These are phyloP conservation scores for Lagenidium giganteum DNA, from an alignment of 352 stramenopile species.

Conservation along the genomic window DNA sequence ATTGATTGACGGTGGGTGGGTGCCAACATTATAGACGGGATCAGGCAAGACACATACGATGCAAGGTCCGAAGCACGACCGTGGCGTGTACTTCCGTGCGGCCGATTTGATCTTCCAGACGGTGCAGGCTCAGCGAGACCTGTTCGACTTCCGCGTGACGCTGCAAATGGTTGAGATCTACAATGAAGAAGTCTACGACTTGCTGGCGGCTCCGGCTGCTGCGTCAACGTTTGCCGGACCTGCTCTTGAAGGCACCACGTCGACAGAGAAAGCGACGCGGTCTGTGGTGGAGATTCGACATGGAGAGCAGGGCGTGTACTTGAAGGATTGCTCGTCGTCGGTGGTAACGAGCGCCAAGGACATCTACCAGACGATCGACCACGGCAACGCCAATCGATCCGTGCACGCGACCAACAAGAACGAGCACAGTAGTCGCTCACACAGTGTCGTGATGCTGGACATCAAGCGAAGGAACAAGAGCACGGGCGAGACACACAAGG, in stretches of 20 bases:
- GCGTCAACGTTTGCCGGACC: background rate
- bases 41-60: conserved; percentile 35
- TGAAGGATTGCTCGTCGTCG: conserved; percentile 57
- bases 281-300: conserved; percentile 64
- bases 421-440: conserved; percentile 47
- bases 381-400: conserved; percentile 24
- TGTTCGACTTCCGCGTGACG: conserved; percentile 41
- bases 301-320: conserved; percentile 56
- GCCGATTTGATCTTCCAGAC: conserved; percentile 36
- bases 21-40: conserved; percentile 20
- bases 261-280: too few species aligned
- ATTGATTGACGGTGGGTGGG: background rate
- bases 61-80: conserved; percentile 20
- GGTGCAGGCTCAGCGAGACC: conserved; percentile 29
- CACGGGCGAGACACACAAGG: conserved; percentile 29
- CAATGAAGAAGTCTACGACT: conserved; percentile 83
- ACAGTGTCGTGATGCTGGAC: conserved; percentile 57
- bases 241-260: too few species aligned
- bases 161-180: conserved; percentile 82
- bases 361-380: conserved; percentile 29
- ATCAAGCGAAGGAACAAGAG: conserved; percentile 41
- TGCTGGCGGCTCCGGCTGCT: conserved; percentile 25
- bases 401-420: conserved; percentile 19
- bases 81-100: conserved; percentile 39
- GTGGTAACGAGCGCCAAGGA: conserved; percentile 26